Evolutionary conservation across 177 flowering plant genomes (phyloP), one percentile per base, ranked within the genome.

Genomic region (Vitis hybrid): DNA sequence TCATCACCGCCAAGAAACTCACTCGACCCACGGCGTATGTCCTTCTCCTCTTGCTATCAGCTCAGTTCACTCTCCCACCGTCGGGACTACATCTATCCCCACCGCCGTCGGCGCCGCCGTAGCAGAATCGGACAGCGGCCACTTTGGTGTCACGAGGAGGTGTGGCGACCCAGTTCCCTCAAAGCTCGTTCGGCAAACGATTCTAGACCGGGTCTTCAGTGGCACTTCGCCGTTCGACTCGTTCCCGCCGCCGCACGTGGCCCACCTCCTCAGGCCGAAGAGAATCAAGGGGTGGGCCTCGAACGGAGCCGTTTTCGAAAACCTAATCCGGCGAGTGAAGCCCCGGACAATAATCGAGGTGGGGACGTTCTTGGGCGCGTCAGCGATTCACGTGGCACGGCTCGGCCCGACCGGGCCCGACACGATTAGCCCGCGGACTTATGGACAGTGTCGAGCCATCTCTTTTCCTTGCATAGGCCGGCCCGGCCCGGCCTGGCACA

Each of bases 211-310:
- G 1, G 60, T 91, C 75, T 89, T 73, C 77, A 83, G 82, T 72
- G 86, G 83, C 21, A 73, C 83, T 15, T 83, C 87, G 2, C 93
- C 93, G 0, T 91, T 65, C 78, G 59, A 56, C 48, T 59, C 65
- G 58, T 91, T 91, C 85, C 96, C 93, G 0, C 93, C 93, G 2
- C 30, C 83, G 2, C 83, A 87, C 79, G 78, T 70, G 1, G 17
- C n/a, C 13, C 5, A 63, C 6, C 78, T 83, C 67, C 81, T 87
- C 60, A 66, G 75, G 1, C 59, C 3, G 3, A 81, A 66, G 40
- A 68, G 85, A n/a, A 56, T 83, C 73, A 83, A 83, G 52, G 91
- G 96, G 1, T 89, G 96, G 96, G 93, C 89, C 60, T 91, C 96
- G 2, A 77, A 72, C 69, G 87, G 87, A 10, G 83, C 86, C 73